A percentile compares a stretch with the other conserved stretches of the same genome.
Evolutionary conservation across 2,329 filamentous ascomycete species (phyloP).

Genomic region (Kalmusia sp.): DNA sequence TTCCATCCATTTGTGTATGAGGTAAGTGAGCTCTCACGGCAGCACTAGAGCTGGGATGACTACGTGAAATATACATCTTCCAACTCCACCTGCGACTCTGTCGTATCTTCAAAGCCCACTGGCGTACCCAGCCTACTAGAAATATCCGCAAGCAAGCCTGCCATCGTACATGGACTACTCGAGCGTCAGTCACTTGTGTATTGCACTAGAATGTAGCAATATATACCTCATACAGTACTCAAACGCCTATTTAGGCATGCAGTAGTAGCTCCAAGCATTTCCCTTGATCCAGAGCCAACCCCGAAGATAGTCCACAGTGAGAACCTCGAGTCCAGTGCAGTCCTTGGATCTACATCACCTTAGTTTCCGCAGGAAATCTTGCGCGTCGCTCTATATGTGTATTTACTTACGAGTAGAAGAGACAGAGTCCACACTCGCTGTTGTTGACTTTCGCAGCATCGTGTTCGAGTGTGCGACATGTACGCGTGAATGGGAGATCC

Average conservation of each 20-base stretch:
- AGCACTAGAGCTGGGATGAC: too few species aligned
- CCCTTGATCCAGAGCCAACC: not conserved
- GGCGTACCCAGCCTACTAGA: too few species aligned
- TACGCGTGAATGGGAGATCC: not conserved
- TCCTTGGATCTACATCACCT: not conserved
- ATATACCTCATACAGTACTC: too few species aligned
- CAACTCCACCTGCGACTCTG: too few species aligned
- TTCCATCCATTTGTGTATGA: too few species aligned
- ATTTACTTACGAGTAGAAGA: not conserved
- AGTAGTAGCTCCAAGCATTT: not conserved
- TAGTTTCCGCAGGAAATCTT: not conserved
- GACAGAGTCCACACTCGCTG: not conserved
- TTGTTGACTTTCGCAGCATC: not conserved
- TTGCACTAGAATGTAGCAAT: too few species aligned
- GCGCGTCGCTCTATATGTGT: not conserved
- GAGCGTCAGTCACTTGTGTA: too few species aligned
- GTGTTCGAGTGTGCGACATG: not conserved
- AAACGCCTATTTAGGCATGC: not conserved
- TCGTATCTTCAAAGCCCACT: too few species aligned
- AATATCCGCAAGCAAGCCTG: too few species aligned
- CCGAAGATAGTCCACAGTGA: not conserved
- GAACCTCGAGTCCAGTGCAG: not conserved
- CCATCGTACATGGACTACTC: too few species aligned
- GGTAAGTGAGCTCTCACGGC: too few species aligned
- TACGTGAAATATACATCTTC: too few species aligned